Evolutionary conservation across 805 yeast species (phyloP), one percentile per base, ranked within the genome.

Genomic region (Kodamaea leandrae): DNA sequence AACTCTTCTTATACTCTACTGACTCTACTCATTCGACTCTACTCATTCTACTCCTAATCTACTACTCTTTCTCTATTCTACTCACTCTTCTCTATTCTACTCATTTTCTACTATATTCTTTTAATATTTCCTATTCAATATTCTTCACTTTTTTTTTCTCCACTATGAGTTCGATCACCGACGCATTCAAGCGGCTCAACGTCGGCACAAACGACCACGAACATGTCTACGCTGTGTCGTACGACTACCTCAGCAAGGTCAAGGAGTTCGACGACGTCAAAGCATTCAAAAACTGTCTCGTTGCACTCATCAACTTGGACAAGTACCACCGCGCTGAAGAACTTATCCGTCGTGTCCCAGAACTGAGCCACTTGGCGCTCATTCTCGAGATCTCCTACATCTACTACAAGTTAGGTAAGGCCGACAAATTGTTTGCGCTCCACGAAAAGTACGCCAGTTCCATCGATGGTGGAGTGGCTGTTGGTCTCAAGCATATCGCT

Each of bases 271-370:
- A 59, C 44, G 74, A 69, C 40, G 39, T 54, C 17, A 58, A 57
- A 39, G 58, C 74, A 0, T 65, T 68, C 52, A 58, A 58, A 36
- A 61, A 63, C 45, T 76, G 80, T 53, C 56, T 82, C 25, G 76
- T 78, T 9, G 77, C 87, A 3, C 65, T 80, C 54, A 78, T 80
- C 55, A 78, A 78, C 50, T 59, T 76, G 43, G 88, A 83, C 55
- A 66, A 68, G 46, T 82, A 77, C 58, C 57, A 55, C 29, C 61
- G 64, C 36, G 87, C 85, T 0, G 49, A 60, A 14, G 63, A 69
- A 40, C 49, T 75, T 26, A 54, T 82, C 34, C 52, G 63, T 14
- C 58, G 66, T 28, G 64, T 68, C 13, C 59, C 71, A 1, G 64
- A 63, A 13, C 70, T 64, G 5, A 54, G 68, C 21, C 34, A 29